Conservation (phyloP, 441 rosid genomes). For the Adansonia gregorii region DNA sequence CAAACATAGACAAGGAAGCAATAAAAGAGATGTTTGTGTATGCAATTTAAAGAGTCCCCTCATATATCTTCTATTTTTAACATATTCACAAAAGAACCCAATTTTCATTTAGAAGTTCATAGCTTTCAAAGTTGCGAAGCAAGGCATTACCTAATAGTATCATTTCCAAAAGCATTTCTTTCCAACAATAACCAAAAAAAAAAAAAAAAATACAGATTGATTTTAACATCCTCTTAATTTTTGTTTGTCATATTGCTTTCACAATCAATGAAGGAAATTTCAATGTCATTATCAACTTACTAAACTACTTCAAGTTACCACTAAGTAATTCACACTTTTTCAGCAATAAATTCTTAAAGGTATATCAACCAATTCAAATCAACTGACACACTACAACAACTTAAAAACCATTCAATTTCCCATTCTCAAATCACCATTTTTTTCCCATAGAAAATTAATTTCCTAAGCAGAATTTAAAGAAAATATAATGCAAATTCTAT, state of each 20-base stretch:
- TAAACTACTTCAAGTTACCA: conserved; percentile 1
- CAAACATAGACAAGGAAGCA: neutral
- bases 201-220: neutral
- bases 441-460: neutral
- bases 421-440: neutral
- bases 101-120: neutral
- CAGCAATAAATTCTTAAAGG: neutral
- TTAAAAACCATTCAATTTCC: neutral
- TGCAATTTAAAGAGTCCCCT: neutral
- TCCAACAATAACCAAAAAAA: neutral
- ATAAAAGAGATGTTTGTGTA: neutral
- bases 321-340: neutral
- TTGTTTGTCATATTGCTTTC: neutral
- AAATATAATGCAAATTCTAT: neutral
- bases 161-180: neutral
- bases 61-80: neutral
- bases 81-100: neutral
- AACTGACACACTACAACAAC: neutral
- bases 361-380: neutral
- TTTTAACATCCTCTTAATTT: neutral
- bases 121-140: neutral
- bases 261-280: neutral
- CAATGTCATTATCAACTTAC: neutral
- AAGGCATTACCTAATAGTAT: neutral
- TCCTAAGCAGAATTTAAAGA: neutral